Percentiles rank a stretch among this genome's conserved stretches.
Conservation (phyloP, 2,329 filamentous ascomycete genomes). For the Pyrenophora graminea region DNA sequence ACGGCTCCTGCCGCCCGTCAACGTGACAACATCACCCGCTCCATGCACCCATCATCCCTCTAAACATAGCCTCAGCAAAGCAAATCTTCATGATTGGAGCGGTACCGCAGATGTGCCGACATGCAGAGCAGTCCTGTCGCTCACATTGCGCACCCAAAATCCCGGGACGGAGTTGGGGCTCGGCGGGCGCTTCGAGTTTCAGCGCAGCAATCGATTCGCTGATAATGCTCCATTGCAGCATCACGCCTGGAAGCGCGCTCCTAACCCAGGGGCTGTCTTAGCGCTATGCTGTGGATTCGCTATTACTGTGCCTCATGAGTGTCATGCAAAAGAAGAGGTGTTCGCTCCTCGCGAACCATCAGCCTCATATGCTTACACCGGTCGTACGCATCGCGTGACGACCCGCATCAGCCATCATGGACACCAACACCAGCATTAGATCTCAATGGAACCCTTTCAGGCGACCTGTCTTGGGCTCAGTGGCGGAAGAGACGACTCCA, state of each 20-base stretch:
- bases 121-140: not conserved
- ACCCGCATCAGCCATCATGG: slow-evolving; percentile 19
- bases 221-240: slow-evolving; percentile 6
- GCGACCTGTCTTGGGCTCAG: slow-evolving; percentile 6
- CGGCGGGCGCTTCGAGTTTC: slow-evolving; percentile 33
- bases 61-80: not conserved
- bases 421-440: slow-evolving; percentile 4
- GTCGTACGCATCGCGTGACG: slow-evolving; percentile 8
- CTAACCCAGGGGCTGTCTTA: slow-evolving; percentile 12
- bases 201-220: slow-evolving; percentile 31
- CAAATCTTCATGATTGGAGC: not conserved
- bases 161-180: slow-evolving; percentile 7
- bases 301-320: slow-evolving; percentile 30
- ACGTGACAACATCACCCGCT: slow-evolving; percentile 2
- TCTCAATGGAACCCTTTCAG: slow-evolving; percentile 20
- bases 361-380: slow-evolving; percentile 13
- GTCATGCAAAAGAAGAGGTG: slow-evolving; percentile 27
- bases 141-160: not conserved
- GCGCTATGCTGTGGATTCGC: slow-evolving; percentile 21
- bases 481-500: slow-evolving; percentile 5
- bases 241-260: slow-evolving; percentile 29
- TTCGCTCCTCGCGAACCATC: slow-evolving; percentile 32
- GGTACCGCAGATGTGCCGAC: not conserved
- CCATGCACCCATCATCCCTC: not conserved
- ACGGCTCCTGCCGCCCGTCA: not conserved